Evolutionary conservation across 2,329 filamentous ascomycete genomes (phyloP).

Genomic region (Juglanconis juglandina): DNA sequence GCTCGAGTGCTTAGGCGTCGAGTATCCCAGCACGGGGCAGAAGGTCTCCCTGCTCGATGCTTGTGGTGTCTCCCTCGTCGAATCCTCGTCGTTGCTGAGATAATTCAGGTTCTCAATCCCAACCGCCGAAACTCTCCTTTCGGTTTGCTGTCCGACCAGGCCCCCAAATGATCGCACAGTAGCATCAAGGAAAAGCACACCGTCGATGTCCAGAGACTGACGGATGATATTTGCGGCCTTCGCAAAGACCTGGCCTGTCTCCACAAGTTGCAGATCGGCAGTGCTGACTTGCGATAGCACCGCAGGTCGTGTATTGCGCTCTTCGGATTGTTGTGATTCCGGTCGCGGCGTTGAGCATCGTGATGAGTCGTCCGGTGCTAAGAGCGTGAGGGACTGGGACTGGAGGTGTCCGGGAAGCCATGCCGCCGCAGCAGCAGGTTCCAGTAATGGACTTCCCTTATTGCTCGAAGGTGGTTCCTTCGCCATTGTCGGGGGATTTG

Average conservation of each 20-base stretch:
- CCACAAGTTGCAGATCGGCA: conserved; percentile 13
- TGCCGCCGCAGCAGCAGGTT: background rate
- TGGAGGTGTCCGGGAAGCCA: background rate
- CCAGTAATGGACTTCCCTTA: background rate
- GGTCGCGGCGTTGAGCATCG: conserved; percentile 12
- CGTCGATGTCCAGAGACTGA: conserved; percentile 40
- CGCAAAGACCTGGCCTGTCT: conserved; percentile 14
- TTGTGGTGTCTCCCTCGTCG: conserved; percentile 5
- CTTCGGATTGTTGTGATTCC: conserved; percentile 10
- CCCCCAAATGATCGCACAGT: conserved; percentile 28
- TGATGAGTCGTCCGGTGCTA: conserved; percentile 12
- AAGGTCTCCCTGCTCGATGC: conserved; percentile 9
- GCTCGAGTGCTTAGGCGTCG: conserved; percentile 31
- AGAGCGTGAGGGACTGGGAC: background rate
- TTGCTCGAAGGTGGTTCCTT: background rate
- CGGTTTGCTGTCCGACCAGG: conserved; percentile 21
- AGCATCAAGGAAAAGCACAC: conserved; percentile 34
- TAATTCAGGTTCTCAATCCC: conserved; percentile 13
- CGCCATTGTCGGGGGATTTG: background rate
- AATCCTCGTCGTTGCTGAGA: conserved; percentile 16
- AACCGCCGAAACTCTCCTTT: conserved; percentile 8
- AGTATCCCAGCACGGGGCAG: conserved; percentile 37
- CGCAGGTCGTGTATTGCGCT: conserved; percentile 6
- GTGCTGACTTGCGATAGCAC: conserved; percentile 15
- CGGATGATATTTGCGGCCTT: conserved; percentile 40